Base-by-base conservation (phyloP, 805 yeast genomes). In the Candida morakotiae region DNA sequence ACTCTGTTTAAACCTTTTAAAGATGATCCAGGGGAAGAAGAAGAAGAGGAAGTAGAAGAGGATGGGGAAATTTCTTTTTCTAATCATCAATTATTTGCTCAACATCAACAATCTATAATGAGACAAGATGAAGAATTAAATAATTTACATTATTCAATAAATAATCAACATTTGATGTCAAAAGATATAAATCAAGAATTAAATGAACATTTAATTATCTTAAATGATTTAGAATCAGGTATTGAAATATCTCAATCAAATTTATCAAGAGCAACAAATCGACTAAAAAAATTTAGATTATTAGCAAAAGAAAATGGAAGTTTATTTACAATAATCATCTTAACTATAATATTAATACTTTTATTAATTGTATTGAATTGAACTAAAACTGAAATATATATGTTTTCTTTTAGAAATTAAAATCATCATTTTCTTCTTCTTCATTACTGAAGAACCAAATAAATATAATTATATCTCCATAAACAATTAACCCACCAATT, bases 381-480 rank as follows among this genome's bases (percentile, higher is more conserved):
- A 25, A n/a, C n/a, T n/a, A n/a, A n/a, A n/a, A n/a, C n/a, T n/a
- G n/a, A n/a, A n/a, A 14, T 6, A 13, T 19, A 34, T 26, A 25
- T n/a, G 23, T 18, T 11, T 14, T 4, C 7, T 24, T 20, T 27
- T 52, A 67, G 37, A 68, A 68, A 41, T 68, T 67, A 42, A 68
- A 67, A 43, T 67, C 73, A 40, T 67, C 71, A 41, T 62, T 64
- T 26, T 65, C 70, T 31, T 67, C 73, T 38, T 68, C 72, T 28
- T 53, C 59, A 36, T 65, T 70, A 40, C 67, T 62, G 55, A 68
- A 68, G 43, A 68, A 67, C 73, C 73, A 67, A 24, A 66, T 64
- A 46, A 68, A 68, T 29, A 65, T 60, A 26, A 66, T 59, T 27
- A 68, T 68, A 42, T 65, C 73, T 17, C 56, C 54, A 47, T 68